Percentiles rank a stretch among this genome's conserved stretches.
These are phyloP conservation scores for Phalaenopsis aphrodite DNA, from an alignment of 106 monocot species.

Conservation along the genomic window DNA sequence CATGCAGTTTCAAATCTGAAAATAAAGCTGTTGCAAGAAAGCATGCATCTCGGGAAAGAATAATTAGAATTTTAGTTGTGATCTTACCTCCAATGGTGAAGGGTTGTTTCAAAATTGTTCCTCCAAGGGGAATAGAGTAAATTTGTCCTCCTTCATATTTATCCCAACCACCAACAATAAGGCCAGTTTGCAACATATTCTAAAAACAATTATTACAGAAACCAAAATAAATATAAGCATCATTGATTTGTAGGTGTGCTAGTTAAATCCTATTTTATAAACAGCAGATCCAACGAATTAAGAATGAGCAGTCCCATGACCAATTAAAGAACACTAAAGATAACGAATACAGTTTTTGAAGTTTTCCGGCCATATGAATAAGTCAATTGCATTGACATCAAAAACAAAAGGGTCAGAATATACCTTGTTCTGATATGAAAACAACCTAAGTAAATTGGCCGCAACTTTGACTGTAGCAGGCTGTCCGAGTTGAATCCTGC, in stretches of 20 bases:
- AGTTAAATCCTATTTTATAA: background rate
- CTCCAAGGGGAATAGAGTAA: slow-evolving; percentile 90
- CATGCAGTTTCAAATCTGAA: background rate
- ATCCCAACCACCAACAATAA: slow-evolving; percentile 98
- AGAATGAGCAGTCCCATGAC: background rate
- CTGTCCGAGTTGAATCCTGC: slow-evolving; percentile 91
- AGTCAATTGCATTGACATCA: background rate
- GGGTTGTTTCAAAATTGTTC: slow-evolving; percentile 78
- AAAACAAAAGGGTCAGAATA: background rate
- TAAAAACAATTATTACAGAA: slow-evolving; percentile 20
- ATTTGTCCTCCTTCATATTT: slow-evolving; percentile 94
- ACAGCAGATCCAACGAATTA: background rate
- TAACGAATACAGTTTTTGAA: background rate
- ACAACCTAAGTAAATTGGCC: slow-evolving; percentile 74
- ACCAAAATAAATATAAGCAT: background rate
- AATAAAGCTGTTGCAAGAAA: background rate
- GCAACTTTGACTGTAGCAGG: slow-evolving; percentile 90
- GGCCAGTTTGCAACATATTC: slow-evolving; percentile 84
- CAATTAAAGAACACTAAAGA: background rate
- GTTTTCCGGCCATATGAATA: background rate
- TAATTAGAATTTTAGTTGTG: background rate
- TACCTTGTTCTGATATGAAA: slow-evolving; percentile 97
- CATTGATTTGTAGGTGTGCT: background rate
- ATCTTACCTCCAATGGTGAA: slow-evolving; percentile 86
- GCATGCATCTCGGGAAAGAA: background rate